Conservation (phyloP, 805 yeast genomes). For the Komagataella mondaviorum region DNA sequence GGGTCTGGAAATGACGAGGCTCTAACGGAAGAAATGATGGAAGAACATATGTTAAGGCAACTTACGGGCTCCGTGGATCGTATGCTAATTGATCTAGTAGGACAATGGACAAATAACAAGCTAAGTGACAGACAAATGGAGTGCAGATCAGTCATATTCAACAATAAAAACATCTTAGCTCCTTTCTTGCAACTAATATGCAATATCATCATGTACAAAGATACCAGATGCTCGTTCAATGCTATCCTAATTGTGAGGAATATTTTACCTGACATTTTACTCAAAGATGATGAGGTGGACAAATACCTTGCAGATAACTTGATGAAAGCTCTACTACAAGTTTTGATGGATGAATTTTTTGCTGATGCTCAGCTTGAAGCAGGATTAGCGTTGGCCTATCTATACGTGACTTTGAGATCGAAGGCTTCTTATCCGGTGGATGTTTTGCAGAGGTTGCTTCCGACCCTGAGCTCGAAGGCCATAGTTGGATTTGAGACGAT, state of each 20-base stretch:
- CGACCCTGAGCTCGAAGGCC: constrained; percentile 40
- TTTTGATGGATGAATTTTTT: constrained; percentile 63
- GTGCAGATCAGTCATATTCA: constrained; percentile 53
- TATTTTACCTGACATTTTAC: constrained; percentile 53
- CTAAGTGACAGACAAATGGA: constrained; percentile 48
- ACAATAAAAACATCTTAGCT: constrained; percentile 53
- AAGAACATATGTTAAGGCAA: constrained; percentile 87
- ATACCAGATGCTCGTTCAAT: constrained; percentile 86
- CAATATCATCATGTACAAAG: constrained; percentile 71
- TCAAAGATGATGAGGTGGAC: constrained; percentile 67
- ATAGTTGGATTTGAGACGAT: constrained; percentile 51
- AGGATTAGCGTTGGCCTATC: constrained; percentile 71
- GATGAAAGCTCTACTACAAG: constrained; percentile 53
- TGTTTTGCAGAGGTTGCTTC: constrained; percentile 37
- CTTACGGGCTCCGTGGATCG: constrained; percentile 86
- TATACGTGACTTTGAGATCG: constrained; percentile 61
- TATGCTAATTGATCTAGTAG: constrained; percentile 74
- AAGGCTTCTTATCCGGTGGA: constrained; percentile 60
- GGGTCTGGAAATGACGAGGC: constrained; percentile 41
- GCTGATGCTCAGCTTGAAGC: constrained; percentile 86
- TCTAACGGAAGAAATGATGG: constrained; percentile 96
- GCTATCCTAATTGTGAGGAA: constrained; percentile 72
- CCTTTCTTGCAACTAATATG: constrained; percentile 65
- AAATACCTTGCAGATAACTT: constrained; percentile 48
- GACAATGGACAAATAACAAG: constrained; percentile 44